Evolutionary conservation across 1,139 yeast species (phyloP), one percentile per base, ranked within the genome.

Genomic region (Pichia sp.): DNA sequence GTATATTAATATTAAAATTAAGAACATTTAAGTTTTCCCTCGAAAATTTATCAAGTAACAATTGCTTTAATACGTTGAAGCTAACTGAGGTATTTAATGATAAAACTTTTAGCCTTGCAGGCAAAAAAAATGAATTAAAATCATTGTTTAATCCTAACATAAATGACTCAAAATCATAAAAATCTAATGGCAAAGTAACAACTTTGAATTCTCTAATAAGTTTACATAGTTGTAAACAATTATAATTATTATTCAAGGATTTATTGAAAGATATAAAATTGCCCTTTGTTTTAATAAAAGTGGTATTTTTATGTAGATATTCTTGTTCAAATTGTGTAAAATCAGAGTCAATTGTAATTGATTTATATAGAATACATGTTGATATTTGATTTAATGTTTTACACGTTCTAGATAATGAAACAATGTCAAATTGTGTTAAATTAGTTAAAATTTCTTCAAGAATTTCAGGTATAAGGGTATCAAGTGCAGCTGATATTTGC

Each of bases 291-390:
- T 53, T 55, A 16, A 62, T 56, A 46, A 49, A 63, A 0, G 65
- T 62, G 3, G 63, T 58, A 14, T 43, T 30, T 16, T 36, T 14
- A 1, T 36, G 34, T 14, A 49, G 25, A 44, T 53, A 58, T 38
- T 62, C 67, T 34, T 53, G 53, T 42, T 63, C 65, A 50, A 64
- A 62, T 30, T 54, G 58, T 4, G 54, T 50, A 47, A 52, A 63
- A n/a, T 53, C 53, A 8, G 56, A 45, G 44, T 63, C 61, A 7
- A 63, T 48, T 1, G 60, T 60, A 34, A 64, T 56, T 3, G 57
- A 54, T 28, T 46, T 42, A 47, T 60, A 62, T 25, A 62, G 48
- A 16, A 41, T 50, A 1, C 45, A 44, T 6, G 33, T 53, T 9
- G 57, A 36, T 3, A 58, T 27, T 9, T 18, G 10, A 39, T 56